These are phyloP conservation scores for Lojkania enalia DNA, from an alignment of 2,329 filamentous ascomycete species.

Conservation along the genomic window DNA sequence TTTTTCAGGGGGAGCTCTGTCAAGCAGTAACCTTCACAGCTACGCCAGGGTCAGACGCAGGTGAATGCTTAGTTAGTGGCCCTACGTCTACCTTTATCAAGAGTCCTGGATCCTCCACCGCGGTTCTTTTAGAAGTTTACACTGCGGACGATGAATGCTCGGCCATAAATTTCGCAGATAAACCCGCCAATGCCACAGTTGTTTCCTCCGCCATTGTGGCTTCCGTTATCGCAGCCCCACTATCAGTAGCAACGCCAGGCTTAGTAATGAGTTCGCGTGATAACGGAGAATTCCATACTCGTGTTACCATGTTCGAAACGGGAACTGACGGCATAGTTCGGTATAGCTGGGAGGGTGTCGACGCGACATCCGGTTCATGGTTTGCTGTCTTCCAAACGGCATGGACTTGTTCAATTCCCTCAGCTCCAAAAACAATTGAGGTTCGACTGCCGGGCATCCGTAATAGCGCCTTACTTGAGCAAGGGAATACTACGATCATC, in stretches of 20 bases:
- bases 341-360: conserved; percentile 28
- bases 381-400: conserved; percentile 27
- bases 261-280: conserved; percentile 21
- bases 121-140: conserved; percentile 25
- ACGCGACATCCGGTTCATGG: conserved; percentile 34
- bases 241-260: conserved; percentile 29
- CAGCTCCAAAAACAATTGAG: conserved; percentile 28
- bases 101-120: conserved; percentile 22
- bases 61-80: conserved; percentile 26
- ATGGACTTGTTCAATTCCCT: conserved; percentile 29
- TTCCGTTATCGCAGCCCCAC: conserved; percentile 22
- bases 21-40: conserved; percentile 27
- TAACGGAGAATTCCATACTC: conserved; percentile 28
- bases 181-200: conserved; percentile 11
- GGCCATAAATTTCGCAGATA: conserved; percentile 7
- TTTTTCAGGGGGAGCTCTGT: conserved; percentile 25
- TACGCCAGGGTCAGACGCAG: conserved; percentile 20
- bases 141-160: conserved; percentile 27
- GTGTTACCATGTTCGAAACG: conserved; percentile 26
- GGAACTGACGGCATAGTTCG: conserved; percentile 23
- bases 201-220: conserved; percentile 27
- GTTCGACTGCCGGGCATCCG: conserved; percentile 16
- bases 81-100: conserved; percentile 14
- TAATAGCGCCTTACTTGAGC: conserved; percentile 9
- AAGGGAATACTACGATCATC: conserved; percentile 33